Conservation (phyloP, 345 rosid species). For the Salix suchowensis region DNA sequence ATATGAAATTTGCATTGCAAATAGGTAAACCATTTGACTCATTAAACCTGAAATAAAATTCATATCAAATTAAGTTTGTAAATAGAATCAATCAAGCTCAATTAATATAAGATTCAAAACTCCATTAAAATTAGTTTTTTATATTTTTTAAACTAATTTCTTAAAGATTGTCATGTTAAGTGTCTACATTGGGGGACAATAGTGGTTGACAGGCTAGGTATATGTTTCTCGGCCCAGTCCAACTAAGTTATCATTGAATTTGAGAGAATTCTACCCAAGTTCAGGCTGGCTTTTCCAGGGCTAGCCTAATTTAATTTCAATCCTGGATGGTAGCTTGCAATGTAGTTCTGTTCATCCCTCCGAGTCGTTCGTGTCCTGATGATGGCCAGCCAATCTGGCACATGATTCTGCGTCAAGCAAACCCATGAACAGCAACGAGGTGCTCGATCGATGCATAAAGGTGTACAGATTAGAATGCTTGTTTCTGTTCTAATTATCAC, state of each 20-base stretch:
- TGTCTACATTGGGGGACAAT: background rate
- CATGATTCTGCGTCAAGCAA: too few species aligned
- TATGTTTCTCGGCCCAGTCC: background rate
- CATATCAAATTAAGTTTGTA: too few species aligned
- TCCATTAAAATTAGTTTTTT: too few species aligned
- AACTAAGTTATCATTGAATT: background rate
- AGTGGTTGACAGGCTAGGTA: background rate
- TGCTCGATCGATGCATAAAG: background rate
- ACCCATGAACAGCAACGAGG: background rate
- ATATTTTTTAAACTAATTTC: too few species aligned
- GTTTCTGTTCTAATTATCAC: background rate
- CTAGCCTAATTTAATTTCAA: too few species aligned
- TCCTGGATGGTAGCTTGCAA: too few species aligned
- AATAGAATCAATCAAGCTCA: too few species aligned
- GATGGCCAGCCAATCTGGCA: background rate
- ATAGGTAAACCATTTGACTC: too few species aligned
- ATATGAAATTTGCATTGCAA: too few species aligned
- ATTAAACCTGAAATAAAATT: too few species aligned
- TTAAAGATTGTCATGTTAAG: background rate
- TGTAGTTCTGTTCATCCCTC: background rate
- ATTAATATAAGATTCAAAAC: too few species aligned
- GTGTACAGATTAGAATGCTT: background rate
- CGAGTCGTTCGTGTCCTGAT: background rate
- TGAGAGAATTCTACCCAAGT: background rate
- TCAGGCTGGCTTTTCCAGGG: too few species aligned